phyloP scores from a whole-genome alignment of 257 asterid genomes.

The Penstemon davidsonii region DNA sequence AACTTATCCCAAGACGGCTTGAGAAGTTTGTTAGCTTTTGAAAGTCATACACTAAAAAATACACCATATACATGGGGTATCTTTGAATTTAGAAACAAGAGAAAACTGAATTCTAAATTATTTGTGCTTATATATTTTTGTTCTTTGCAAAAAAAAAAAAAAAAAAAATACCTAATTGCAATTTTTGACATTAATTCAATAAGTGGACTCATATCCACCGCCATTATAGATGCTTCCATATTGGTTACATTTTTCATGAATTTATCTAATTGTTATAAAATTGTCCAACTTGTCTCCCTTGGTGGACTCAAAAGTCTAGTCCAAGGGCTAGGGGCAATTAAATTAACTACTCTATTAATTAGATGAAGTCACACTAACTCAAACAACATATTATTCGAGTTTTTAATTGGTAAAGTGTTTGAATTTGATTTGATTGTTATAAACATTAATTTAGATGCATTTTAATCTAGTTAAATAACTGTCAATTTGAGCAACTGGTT shows the following conservation, averaged over 20 bases:
- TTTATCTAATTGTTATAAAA: neutral
- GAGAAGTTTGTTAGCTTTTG: slow-evolving; percentile 16
- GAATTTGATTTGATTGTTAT: too few species aligned
- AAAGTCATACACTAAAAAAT: slow-evolving; percentile 19
- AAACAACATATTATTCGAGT: too few species aligned
- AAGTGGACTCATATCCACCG: slow-evolving; percentile 39
- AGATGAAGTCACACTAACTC: too few species aligned
- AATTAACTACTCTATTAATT: neutral
- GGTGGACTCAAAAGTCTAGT: slow-evolving; percentile 19
- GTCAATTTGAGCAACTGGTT: neutral
- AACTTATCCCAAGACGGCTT: slow-evolving; percentile 29
- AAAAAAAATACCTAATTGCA: slow-evolving; percentile 37
- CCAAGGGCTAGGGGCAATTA: neutral
- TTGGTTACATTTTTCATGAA: neutral
- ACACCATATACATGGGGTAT: neutral
- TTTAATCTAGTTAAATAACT: neutral
- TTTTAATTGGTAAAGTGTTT: too few species aligned
- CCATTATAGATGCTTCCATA: slow-evolving; percentile 37
- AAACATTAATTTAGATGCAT: neutral
- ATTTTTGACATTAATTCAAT: slow-evolving; percentile 26
- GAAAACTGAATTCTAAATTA: slow-evolving; percentile 1
- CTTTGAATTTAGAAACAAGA: slow-evolving; percentile 23
- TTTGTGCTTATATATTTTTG: neutral
- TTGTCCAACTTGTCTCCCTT: slow-evolving; percentile 1
- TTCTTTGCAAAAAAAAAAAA: neutral